Base-by-base conservation (phyloP, 495 filamentous ascomycete species). In the Hypoxylon fuscum region DNA sequence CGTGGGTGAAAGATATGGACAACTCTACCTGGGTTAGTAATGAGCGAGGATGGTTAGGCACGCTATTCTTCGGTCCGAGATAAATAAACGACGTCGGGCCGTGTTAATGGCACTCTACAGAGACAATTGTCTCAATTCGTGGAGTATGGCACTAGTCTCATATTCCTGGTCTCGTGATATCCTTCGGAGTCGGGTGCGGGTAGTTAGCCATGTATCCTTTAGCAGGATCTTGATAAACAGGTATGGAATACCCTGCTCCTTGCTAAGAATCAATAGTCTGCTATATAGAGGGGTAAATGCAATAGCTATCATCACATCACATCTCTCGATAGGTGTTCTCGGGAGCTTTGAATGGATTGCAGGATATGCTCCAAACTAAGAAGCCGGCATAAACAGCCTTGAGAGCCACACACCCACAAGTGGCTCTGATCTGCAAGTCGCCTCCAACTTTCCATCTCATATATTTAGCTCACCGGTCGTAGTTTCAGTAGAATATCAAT, bases 371-470 rank as follows among this genome's bases (percentile, higher is more conserved):
- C 37, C 32, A 29, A 35, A 22, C 45, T 38, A n/a, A 37, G 31
- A 48, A 25, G 5, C 58, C 27, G 37, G 59, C 5, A 12, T 35
- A n/a, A 23, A 34, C 27, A 20, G 43, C 14, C n/a, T 22, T 41
- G 31, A 34, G 38, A 35, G 44, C 38, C 29, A 46, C 50, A 27
- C 23, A 12, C 43, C 35, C 10, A 0, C 35, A 49, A 57, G 21
- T 1, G 21, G 52, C 7, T 14, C 43, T 50, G 46, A 58, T 62
- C 57, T 47, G 57, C 47, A 53, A 42, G 31, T 41, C 22, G 2
- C n/a, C 18, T 62, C 21, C 34, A 27, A 18, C 31, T 17, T 34
- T 12, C 17, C 54, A 6, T 15, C 42, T 40, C 12, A 20, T 27
- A 11, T 34, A 51, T 41, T 31, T 14, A 50, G 45, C 50, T 55